These are phyloP conservation scores for Pholiota molesta DNA, from an alignment of 768 basidiomycete species.

Conservation along the genomic window DNA sequence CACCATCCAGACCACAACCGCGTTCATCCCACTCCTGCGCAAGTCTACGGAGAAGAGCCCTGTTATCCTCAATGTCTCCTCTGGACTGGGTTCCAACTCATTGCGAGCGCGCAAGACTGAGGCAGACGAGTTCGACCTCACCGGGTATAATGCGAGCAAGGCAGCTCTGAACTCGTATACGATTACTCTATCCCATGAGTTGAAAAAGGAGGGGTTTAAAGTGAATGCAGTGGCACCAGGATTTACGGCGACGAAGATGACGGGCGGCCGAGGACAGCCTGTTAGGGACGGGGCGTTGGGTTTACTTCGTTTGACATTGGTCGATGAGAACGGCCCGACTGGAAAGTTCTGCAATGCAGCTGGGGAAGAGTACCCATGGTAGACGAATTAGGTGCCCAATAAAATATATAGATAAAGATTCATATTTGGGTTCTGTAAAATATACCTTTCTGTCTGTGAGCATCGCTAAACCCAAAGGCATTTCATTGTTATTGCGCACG, in stretches of 20 bases:
- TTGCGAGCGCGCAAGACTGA: constrained; percentile 31
- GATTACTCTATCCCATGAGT: constrained; percentile 64
- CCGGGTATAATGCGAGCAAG: constrained; percentile 70
- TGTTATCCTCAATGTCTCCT: constrained; percentile 43
- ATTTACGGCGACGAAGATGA: constrained; percentile 47
- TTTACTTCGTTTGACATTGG: constrained; percentile 39
- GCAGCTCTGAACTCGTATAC: constrained; percentile 66
- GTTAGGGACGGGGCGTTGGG: constrained; percentile 34
- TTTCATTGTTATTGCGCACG: background rate
- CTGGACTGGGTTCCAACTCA: constrained; percentile 47
- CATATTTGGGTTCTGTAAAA: no score
- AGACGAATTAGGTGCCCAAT: background rate
- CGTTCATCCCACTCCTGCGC: constrained; percentile 44
- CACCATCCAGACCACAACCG: constrained; percentile 43
- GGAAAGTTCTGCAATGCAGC: constrained; percentile 34
- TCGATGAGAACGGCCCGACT: constrained; percentile 41
- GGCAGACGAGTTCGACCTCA: constrained; percentile 29
- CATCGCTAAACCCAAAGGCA: no score
- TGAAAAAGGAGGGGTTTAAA: constrained; percentile 53
- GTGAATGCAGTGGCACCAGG: constrained; percentile 69
- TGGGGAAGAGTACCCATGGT: constrained; percentile 34
- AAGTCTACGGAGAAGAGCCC: constrained; percentile 27
- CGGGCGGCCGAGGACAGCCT: constrained; percentile 38
- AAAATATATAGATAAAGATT: no score
- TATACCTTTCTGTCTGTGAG: no score